Percentiles rank a stretch among this genome's conserved stretches.
These are phyloP conservation scores for Aspergillus udagawae DNA, from an alignment of 2,329 filamentous ascomycete genomes.

Conservation along the genomic window DNA sequence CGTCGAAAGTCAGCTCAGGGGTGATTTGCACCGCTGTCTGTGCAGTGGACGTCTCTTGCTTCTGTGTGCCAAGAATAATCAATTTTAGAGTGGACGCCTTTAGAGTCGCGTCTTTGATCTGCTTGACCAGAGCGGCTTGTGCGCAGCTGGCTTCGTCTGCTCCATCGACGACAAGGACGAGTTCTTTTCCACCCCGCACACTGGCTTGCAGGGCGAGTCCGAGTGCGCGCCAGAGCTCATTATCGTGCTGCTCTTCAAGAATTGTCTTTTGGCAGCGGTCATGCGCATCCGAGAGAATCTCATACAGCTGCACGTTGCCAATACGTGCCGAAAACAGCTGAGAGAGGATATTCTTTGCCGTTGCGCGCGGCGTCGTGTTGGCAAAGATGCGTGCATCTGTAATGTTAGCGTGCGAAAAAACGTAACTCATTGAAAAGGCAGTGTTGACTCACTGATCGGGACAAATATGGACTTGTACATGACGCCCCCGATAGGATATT, in stretches of 20 bases:
- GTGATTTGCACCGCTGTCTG: slow-evolving; percentile 24
- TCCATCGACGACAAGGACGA: slow-evolving; percentile 38
- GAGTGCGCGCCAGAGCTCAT: slow-evolving; percentile 34
- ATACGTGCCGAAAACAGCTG: slow-evolving; percentile 39
- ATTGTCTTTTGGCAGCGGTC: slow-evolving; percentile 21
- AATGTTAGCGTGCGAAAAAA: too few relatives aligned
- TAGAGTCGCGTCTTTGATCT: slow-evolving; percentile 19
- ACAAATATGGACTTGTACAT: slow-evolving; percentile 34
- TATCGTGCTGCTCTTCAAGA: slow-evolving; percentile 28
- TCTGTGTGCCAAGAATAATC: slow-evolving; percentile 28
- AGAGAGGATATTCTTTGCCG: slow-evolving; percentile 33
- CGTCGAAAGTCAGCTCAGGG: slow-evolving; percentile 32
- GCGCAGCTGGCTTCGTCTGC: slow-evolving; percentile 33
- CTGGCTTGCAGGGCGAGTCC: slow-evolving; percentile 25
- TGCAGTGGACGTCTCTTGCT: slow-evolving; percentile 6
- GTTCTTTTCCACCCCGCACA: slow-evolving; percentile 28
- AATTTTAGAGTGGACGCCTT: slow-evolving; percentile 25
- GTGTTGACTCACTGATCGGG: slow-evolving; percentile 28
- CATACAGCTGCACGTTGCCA: slow-evolving; percentile 36
- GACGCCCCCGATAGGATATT: slow-evolving; percentile 34
- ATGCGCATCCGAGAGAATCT: slow-evolving; percentile 31
- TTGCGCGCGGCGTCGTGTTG: slow-evolving; percentile 26
- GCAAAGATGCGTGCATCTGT: slow-evolving; percentile 30
- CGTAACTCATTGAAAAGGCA: not conserved
- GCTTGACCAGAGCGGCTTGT: slow-evolving; percentile 25